phyloP scores from a whole-genome alignment of 345 rosid genomes.

The Gossypium thurberi region DNA sequence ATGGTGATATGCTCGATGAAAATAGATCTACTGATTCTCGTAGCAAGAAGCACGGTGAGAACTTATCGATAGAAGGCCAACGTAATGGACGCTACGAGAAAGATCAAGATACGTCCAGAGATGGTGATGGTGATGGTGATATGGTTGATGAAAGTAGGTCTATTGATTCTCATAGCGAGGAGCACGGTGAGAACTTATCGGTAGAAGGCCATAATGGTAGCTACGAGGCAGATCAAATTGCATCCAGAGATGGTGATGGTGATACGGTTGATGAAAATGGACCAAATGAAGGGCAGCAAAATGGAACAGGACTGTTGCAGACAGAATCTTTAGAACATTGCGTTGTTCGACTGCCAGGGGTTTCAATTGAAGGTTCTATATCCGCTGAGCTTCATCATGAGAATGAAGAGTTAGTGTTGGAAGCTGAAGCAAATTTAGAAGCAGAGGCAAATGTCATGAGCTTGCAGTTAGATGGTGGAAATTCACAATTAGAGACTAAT shows the following conservation, averaged over 20 bases:
- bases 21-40: neutral
- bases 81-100: neutral
- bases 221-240: too few relatives aligned
- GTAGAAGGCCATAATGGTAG: neutral
- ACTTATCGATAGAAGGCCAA: constrained; percentile 18
- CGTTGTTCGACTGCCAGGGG: constrained; percentile 15
- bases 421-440: constrained; percentile 15
- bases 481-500: constrained; percentile 13
- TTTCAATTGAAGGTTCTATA: constrained; percentile 13
- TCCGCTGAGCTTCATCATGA: constrained; percentile 9
- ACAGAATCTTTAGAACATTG: constrained; percentile 10
- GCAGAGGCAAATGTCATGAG: constrained; percentile 18
- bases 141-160: neutral
- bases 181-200: constrained; percentile 16
- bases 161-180: neutral
- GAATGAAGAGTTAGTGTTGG: constrained; percentile 21
- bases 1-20: constrained; percentile 4
- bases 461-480: constrained; percentile 16
- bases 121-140: neutral
- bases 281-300: constrained; percentile 16
- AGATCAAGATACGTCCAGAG: neutral
- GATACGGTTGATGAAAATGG: constrained; percentile 17
- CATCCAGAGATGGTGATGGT: neutral
- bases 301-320: constrained; percentile 16
- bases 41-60: constrained; percentile 1